Base-by-base conservation (phyloP, 306 rosid species). In the Quercus engelmannii region DNA sequence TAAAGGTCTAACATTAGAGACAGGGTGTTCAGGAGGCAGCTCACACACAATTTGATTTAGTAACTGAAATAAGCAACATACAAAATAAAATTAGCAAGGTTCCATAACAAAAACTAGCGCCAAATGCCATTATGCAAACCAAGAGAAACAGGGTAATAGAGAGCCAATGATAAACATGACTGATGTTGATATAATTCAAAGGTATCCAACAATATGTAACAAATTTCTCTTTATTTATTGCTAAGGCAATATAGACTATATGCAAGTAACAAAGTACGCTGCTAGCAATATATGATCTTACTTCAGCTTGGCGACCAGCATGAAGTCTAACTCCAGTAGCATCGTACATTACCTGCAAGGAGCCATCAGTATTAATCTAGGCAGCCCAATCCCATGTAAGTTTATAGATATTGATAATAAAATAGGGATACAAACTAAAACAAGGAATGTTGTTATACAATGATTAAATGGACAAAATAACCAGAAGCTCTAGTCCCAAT, bases 271-370 rank as follows among this genome's bases (percentile, higher is more conserved):
- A 62, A 54, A 57, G 55, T 51, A 58, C 61, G 74, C 67, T 19
- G 17, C 15, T 10, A 38, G 62, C 23, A 74, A 57, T 30, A 21
- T 14, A 43, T 74, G 62, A 81, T 74, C 87, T 89, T 86, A 95
- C 99, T 88, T 95, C 99, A 54, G 99, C 99, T 79, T 95, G 99
- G 30, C 90, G 95, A 83, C 98, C 94, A 12, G 99, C 99, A 86
- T 95, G 99, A 83, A 91, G 96, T 86, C 99, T 91, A 62, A 95
- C 97, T 38, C 99, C 99, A 5, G 99, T 58, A 67, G 98, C 97
- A 87, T 94, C 98, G 76, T 92, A 94, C 98, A 94, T 94, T 49
- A 94, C 98, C 97, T 92, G 86, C 69, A 85, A 80, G 72, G 76
- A 31, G 67, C 9, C 30, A n/a, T 18, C 30, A 67, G 52, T 3